These are phyloP conservation scores for Cyberlindnera nakhonratchasimensis DNA, from an alignment of 805 yeast genomes.

Conservation along the genomic window DNA sequence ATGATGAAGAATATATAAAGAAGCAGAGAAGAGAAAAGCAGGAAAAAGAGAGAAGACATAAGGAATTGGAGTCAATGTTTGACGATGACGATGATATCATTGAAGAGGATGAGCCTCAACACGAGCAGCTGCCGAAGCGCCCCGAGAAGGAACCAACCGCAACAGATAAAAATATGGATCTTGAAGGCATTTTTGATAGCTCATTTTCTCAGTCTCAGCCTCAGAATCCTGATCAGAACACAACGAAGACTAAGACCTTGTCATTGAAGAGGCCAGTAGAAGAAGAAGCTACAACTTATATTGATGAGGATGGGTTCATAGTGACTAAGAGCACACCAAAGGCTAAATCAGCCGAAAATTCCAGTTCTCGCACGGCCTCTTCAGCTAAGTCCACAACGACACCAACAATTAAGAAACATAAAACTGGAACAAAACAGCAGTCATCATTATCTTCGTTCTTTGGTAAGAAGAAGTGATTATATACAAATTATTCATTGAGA, in stretches of 20 bases:
- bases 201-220: slow-evolving; percentile 19
- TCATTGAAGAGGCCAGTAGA: slow-evolving; percentile 9
- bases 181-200: slow-evolving; percentile 24
- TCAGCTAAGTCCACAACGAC: slow-evolving; percentile 1
- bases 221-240: slow-evolving; percentile 7
- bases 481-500: not conserved
- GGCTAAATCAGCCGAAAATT: slow-evolving; percentile 14
- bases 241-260: not conserved
- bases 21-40: slow-evolving; percentile 12
- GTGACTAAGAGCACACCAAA: slow-evolving; percentile 32
- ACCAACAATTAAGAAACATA: slow-evolving; percentile 18
- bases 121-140: not conserved
- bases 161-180: slow-evolving; percentile 9
- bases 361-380: not conserved
- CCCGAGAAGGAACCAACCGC: not conserved
- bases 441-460: slow-evolving; percentile 47
- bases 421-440: slow-evolving; percentile 35
- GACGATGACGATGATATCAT: slow-evolving; percentile 30
- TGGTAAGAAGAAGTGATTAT: slow-evolving; percentile 32
- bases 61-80: slow-evolving; percentile 34
- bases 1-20: slow-evolving; percentile 16
- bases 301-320: slow-evolving; percentile 52
- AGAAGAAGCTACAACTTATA: slow-evolving; percentile 24
- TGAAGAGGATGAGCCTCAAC: slow-evolving; percentile 1
- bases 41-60: slow-evolving; percentile 14